Conservation (phyloP, 108 stramenopile species). For the Skeletonema menzelii region DNA sequence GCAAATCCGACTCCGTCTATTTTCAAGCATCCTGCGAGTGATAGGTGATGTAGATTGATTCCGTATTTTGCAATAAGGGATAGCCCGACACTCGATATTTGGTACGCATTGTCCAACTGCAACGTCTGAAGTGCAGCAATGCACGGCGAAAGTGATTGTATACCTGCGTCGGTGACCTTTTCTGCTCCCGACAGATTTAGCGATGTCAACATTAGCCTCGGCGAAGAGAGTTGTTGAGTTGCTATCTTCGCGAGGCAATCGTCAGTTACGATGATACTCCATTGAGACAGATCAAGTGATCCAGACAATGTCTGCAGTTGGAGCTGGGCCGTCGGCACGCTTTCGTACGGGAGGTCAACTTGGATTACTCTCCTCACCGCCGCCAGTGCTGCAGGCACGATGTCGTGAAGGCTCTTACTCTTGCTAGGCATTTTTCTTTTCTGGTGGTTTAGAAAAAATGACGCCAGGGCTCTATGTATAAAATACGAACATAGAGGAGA, state of each 20-base stretch:
- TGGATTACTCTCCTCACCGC: neutral
- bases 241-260: slow-evolving; percentile 17
- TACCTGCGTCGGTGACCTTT: slow-evolving; percentile 47
- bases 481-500: too few species aligned
- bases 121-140: slow-evolving; percentile 15
- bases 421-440: neutral
- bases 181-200: slow-evolving; percentile 42
- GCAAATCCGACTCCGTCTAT: slow-evolving; percentile 45
- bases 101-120: slow-evolving; percentile 32
- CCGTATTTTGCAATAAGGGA: slow-evolving; percentile 22
- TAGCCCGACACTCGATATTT: slow-evolving; percentile 34
- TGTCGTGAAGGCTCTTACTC: neutral
- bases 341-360: slow-evolving; percentile 23
- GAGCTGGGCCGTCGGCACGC: slow-evolving; percentile 22
- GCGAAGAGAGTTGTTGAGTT: neutral
- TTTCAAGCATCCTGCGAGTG: slow-evolving; percentile 47
- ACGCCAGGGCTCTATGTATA: too few species aligned
- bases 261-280: slow-evolving; percentile 34
- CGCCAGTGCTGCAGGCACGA: slow-evolving; percentile 12
- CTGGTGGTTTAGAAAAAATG: too few species aligned
- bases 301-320: slow-evolving; percentile 12
- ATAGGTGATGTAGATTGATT: slow-evolving; percentile 25
- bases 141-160: slow-evolving; percentile 30
- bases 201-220: neutral
- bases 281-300: slow-evolving; percentile 24